Evolutionary conservation across 345 rosid genomes (phyloP), one percentile per base, ranked within the genome.

Genomic region (Populus alba): DNA sequence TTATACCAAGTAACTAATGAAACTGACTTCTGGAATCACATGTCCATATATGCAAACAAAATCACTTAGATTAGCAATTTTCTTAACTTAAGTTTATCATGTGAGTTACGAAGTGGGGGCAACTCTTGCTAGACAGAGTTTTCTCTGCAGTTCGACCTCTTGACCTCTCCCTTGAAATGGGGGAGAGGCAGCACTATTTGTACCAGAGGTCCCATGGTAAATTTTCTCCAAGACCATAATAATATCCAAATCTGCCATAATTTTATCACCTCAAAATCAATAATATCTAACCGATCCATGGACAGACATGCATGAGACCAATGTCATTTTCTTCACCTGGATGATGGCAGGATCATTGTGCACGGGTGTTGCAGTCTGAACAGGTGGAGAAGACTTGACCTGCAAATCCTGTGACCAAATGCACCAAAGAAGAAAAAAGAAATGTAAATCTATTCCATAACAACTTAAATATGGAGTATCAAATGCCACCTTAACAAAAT

Each of bases 331-430:
- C 62, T 38, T 55, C 59, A 84, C 87, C 84, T 84, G 87, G 38
- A 84, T 84, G 66, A 81, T 84, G 62, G 87, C 84, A 57, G 87
- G 87, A 76, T 84, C 87, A 68, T 69, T 75, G 78, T 84, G 77
- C 53, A 81, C 63, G 25, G 78, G 62, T 33, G 80, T 12, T 38
- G 80, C n/a, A 17, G 80, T 23, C 69, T 84, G 82, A 68, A 75
- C 82, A 25, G 84, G 82, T 35, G 87, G 87, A 25, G 84, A 81
- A 39, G 87, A 84, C 57, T 81, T 81, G 65, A 84, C 87, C 82
- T 84, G 82, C 73, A 84, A 81, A 76, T 84, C 87, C 87, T 81
- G 82, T 35, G 66, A 49, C 70, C 68, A 76, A 29, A 79, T 6
- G 27, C 25, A 59, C 47, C 59, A 74, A 23, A 41, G 2, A 65